These are phyloP conservation scores for Acer yangbiense DNA, from an alignment of 345 rosid species.

Conservation along the genomic window DNA sequence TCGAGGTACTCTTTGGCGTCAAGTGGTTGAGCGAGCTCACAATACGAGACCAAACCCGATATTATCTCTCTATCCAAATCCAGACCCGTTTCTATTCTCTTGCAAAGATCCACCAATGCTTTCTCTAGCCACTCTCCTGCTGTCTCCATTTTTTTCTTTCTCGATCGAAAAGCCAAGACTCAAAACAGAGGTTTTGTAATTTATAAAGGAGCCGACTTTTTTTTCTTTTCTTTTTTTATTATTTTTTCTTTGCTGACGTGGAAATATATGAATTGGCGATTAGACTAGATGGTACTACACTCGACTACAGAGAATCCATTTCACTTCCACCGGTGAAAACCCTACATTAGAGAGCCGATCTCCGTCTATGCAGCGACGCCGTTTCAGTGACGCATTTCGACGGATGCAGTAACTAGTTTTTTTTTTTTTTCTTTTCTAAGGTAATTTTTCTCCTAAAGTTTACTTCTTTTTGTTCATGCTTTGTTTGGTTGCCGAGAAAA, in stretches of 20 bases:
- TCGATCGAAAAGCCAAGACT: background rate
- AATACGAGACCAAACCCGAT: slow-evolving; percentile 88
- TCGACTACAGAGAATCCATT: background rate
- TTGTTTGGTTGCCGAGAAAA: background rate
- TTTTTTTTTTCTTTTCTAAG: background rate
- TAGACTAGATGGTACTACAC: background rate
- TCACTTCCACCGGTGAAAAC: background rate
- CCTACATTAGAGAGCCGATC: background rate
- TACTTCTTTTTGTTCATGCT: slow-evolving; percentile 8
- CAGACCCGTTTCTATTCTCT: slow-evolving; percentile 60
- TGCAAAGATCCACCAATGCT: slow-evolving; percentile 71
- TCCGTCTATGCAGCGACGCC: background rate
- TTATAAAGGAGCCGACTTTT: background rate
- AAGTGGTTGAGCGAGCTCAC: slow-evolving; percentile 85
- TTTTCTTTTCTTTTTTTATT: background rate
- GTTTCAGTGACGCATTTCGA: background rate
- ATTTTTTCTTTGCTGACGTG: background rate
- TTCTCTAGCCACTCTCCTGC: slow-evolving; percentile 81
- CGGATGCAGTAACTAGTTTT: background rate
- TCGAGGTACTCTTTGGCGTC: slow-evolving; percentile 97
- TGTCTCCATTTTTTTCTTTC: slow-evolving; percentile 49
- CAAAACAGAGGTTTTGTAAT: background rate
- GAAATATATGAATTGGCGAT: background rate
- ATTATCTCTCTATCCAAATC: slow-evolving; percentile 70
- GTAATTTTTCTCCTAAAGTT: background rate